Evolutionary conservation across 2,329 filamentous ascomycete genomes (phyloP).

Genomic region (Colletotrichum musicola): DNA sequence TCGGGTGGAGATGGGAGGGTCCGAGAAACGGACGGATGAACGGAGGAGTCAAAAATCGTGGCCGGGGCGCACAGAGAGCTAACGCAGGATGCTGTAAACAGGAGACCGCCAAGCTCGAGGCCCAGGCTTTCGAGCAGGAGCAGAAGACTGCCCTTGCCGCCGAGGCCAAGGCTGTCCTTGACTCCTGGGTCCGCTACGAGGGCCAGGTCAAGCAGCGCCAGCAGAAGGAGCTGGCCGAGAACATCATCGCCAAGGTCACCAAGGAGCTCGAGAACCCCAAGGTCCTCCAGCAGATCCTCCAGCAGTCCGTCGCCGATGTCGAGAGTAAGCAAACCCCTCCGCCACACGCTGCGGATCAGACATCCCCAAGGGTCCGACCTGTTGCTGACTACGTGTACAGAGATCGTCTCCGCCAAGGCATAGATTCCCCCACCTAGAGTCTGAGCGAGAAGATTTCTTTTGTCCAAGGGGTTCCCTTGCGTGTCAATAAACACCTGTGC

Average conservation of each 20-base stretch:
- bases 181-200: constrained; percentile 99
- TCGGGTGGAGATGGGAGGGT: neutral
- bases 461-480: constrained; percentile 57
- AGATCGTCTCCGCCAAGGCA: constrained; percentile 74
- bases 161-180: constrained; percentile 95
- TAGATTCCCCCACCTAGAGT: constrained; percentile 57
- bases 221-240: constrained; percentile 94
- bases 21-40: constrained; percentile 5
- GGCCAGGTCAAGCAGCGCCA: constrained; percentile 98
- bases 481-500: constrained; percentile 72
- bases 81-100: constrained; percentile 51
- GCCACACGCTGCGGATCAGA: neutral
- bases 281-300: constrained; percentile 95
- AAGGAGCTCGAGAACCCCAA: constrained; percentile 99
- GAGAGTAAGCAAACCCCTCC: constrained; percentile 77
- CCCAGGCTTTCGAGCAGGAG: constrained; percentile 96
- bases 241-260: constrained; percentile 95
- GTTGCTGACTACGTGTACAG: constrained; percentile 58
- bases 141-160: constrained; percentile 91
- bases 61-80: constrained; percentile 9
- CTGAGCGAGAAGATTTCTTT: constrained; percentile 59
- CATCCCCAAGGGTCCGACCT: neutral
- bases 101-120: constrained; percentile 98
- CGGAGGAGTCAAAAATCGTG: neutral
- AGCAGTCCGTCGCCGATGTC: constrained; percentile 95